These are phyloP conservation scores for Nepenthes mirabilis DNA, from an alignment of 148 eudicot species.

Conservation along the genomic window DNA sequence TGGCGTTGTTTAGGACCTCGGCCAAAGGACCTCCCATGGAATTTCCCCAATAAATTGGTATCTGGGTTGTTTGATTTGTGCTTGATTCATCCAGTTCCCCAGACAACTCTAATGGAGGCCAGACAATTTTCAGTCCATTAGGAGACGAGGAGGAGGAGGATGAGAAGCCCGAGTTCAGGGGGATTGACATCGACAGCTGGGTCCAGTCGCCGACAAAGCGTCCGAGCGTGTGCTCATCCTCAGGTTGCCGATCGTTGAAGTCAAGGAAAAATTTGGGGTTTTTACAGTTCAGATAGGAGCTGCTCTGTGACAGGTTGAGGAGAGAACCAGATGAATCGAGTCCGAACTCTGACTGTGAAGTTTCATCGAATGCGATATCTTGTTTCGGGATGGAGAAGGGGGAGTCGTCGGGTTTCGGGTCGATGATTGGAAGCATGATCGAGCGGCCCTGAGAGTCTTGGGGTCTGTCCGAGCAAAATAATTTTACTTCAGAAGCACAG, in stretches of 20 bases:
- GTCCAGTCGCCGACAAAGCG: conserved; percentile 13
- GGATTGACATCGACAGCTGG: conserved; percentile 79
- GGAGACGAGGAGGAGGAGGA: conserved; percentile 28
- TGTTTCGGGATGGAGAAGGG: neutral
- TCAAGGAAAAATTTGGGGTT: neutral
- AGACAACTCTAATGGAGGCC: conserved; percentile 34
- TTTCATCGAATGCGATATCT: neutral
- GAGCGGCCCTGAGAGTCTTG: conserved; percentile 37
- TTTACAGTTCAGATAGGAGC: neutral
- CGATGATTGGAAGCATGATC: conserved; percentile 1
- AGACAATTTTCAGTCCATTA: conserved; percentile 26
- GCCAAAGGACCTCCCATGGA: conserved; percentile 2
- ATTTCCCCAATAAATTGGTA: neutral
- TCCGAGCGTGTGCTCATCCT: neutral
- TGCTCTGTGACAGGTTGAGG: conserved; percentile 13
- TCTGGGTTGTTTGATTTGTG: neutral
- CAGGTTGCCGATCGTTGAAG: neutral
- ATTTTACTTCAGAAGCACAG: conserved; percentile 5
- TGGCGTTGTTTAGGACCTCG: neutral
- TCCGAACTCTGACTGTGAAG: neutral
- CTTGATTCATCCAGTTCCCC: conserved; percentile 22
- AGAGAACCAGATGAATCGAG: neutral
- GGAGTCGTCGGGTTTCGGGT: conserved; percentile 2
- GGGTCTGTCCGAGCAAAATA: conserved; percentile 26
- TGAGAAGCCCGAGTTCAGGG: conserved; percentile 37